Percentiles rank a stretch among this genome's conserved stretches.
Evolutionary conservation across 2,329 filamentous ascomycete species (phyloP).

Genomic region (Aspergillus sp.): DNA sequence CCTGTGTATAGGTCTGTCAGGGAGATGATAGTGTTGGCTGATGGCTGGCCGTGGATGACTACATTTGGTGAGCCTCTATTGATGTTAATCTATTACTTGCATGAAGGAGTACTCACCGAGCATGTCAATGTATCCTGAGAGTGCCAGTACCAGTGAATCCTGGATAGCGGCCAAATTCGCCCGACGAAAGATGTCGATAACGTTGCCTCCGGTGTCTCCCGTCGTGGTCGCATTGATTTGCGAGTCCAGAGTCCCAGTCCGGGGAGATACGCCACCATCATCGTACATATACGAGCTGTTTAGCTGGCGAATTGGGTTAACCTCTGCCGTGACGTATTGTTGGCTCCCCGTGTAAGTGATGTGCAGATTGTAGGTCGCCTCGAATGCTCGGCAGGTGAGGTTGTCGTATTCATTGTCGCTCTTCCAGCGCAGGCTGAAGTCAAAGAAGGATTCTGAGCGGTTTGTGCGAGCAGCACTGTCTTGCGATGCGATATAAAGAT

Average conservation of each 20-base stretch:
- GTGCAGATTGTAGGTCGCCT: neutral
- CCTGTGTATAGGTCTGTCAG: neutral
- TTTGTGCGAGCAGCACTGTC: neutral
- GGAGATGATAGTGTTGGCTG: slow-evolving; percentile 3
- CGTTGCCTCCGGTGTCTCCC: neutral
- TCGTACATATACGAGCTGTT: neutral
- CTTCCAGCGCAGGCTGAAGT: neutral
- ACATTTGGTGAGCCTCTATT: too few species aligned
- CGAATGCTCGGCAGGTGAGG: neutral
- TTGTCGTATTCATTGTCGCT: neutral
- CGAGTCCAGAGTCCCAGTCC: neutral
- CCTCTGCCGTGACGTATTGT: neutral
- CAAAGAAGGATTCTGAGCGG: neutral
- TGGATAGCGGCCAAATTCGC: neutral
- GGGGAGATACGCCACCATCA: neutral
- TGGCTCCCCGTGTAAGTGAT: neutral
- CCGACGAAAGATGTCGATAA: neutral
- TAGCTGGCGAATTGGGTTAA: neutral
- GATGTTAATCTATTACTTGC: too few species aligned
- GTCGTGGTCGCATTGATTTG: neutral
- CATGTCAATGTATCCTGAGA: neutral
- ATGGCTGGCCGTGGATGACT: slow-evolving; percentile 6
- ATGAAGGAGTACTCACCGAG: neutral
- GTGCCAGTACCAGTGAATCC: neutral
- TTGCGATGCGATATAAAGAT: neutral